Conservation (phyloP, 257 asterid species). For the Nicotiana obtusifolia region DNA sequence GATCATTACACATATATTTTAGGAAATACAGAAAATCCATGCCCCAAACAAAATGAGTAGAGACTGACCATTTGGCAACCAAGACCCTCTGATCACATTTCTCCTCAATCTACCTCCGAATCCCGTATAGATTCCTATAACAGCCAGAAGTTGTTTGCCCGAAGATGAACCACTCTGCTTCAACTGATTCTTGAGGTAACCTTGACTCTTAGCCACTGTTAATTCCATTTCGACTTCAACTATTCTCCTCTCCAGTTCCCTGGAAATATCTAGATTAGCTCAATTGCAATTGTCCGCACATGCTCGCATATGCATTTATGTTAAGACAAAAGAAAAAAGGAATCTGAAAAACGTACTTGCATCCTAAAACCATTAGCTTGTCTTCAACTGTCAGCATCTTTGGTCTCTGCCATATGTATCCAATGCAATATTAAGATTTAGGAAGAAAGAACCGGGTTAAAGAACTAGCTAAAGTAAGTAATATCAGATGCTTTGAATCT, state of each 20-base stretch:
- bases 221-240: conserved; percentile 90
- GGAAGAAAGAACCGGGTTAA: neutral
- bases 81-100: conserved; percentile 64
- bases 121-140: conserved; percentile 82
- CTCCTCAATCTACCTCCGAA: conserved; percentile 77
- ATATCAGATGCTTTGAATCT: neutral
- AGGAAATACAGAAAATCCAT: neutral
- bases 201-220: conserved; percentile 87
- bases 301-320: neutral
- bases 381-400: conserved; percentile 80
- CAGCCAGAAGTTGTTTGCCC: conserved; percentile 63
- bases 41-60: conserved; percentile 3
- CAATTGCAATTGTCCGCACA: conserved; percentile 8
- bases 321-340: conserved; percentile 14
- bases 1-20: neutral
- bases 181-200: conserved; percentile 71
- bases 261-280: conserved; percentile 16
- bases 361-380: conserved; percentile 71
- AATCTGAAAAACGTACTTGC: conserved; percentile 57
- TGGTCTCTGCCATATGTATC: conserved; percentile 58
- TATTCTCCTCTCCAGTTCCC: conserved; percentile 70
- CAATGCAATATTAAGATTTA: conserved; percentile 9
- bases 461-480: neutral
- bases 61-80: conserved; percentile 70
- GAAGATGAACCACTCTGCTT: conserved; percentile 46